A percentile compares a stretch with the other conserved stretches of the same genome.
These are phyloP conservation scores for Phytophthora uliginosa DNA, from an alignment of 352 stramenopile genomes.

Conservation along the genomic window DNA sequence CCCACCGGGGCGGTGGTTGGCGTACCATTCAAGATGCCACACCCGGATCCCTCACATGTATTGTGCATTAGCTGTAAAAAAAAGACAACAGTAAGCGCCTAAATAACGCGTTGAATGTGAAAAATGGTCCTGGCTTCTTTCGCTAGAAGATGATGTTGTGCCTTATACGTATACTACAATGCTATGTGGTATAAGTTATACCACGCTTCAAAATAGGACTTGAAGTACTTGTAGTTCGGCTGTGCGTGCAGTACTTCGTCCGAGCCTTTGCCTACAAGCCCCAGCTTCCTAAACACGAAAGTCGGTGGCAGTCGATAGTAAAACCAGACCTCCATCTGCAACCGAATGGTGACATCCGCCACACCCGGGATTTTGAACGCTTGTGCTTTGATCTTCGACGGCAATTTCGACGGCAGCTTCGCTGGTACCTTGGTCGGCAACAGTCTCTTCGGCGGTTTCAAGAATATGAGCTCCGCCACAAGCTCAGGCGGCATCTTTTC, in stretches of 20 bases:
- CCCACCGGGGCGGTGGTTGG: too few species aligned
- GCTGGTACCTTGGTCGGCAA: conserved; percentile 1
- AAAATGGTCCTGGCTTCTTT: too few species aligned
- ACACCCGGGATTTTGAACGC: conserved; percentile 20
- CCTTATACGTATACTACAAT: too few species aligned
- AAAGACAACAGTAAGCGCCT: too few species aligned
- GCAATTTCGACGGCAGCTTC: conserved; percentile 6
- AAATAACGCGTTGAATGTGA: too few species aligned
- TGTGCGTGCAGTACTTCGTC: not conserved
- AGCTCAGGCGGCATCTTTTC: conserved; percentile 8
- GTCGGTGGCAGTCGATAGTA: conserved; percentile 14
- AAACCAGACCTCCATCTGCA: conserved; percentile 24
- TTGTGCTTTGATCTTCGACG: conserved; percentile 2
- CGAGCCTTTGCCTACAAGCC: conserved; percentile 13
- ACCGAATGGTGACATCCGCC: not conserved
- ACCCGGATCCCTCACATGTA: too few species aligned
- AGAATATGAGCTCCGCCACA: conserved; percentile 10
- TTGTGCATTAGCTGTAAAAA: too few species aligned
- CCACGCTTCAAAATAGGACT: conserved; percentile 19
- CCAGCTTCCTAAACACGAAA: conserved; percentile 13
- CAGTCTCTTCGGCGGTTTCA: conserved; percentile 4
- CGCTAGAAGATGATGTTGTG: too few species aligned
- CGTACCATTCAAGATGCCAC: too few species aligned
- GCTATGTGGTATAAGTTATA: not conserved
- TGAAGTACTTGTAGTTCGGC: conserved; percentile 24